Evolutionary conservation across 176 grass and related monocot genomes (phyloP).

Genomic region (Bolboschoenus planiculmis): DNA sequence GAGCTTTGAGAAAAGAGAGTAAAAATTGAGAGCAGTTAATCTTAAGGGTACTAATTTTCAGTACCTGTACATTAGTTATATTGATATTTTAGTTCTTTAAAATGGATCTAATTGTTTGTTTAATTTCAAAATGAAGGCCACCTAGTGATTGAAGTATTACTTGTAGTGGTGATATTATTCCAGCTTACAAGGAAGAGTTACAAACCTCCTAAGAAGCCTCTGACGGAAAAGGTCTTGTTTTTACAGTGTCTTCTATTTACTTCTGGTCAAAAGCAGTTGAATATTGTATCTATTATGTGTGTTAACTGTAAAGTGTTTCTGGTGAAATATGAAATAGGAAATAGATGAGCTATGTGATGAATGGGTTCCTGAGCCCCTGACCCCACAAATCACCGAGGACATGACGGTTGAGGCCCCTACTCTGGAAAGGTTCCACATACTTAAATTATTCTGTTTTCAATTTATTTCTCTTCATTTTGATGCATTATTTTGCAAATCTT

Average conservation of each 20-base stretch:
- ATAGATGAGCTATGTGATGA: conserved; percentile 95
- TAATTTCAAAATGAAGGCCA: conserved; percentile 50
- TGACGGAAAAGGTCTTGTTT: conserved; percentile 67
- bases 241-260: neutral
- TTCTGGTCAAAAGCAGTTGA: neutral
- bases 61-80: neutral
- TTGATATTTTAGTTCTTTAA: neutral
- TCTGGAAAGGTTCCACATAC: conserved; percentile 65
- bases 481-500: neutral
- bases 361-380: conserved; percentile 83
- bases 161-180: conserved; percentile 79
- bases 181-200: conserved; percentile 95
- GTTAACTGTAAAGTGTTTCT: conserved; percentile 21
- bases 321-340: conserved; percentile 43
- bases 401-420: conserved; percentile 33
- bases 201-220: conserved; percentile 87
- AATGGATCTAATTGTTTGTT: conserved; percentile 27
- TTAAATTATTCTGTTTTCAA: conserved; percentile 4
- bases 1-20: neutral
- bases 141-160: conserved; percentile 84
- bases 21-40: neutral
- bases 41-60: neutral
- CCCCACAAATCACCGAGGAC: conserved; percentile 59
- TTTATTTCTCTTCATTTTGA: neutral
- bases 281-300: conserved; percentile 10